Conservation (phyloP, 495 filamentous ascomycete genomes). For the Pyrenula aspistea region DNA sequence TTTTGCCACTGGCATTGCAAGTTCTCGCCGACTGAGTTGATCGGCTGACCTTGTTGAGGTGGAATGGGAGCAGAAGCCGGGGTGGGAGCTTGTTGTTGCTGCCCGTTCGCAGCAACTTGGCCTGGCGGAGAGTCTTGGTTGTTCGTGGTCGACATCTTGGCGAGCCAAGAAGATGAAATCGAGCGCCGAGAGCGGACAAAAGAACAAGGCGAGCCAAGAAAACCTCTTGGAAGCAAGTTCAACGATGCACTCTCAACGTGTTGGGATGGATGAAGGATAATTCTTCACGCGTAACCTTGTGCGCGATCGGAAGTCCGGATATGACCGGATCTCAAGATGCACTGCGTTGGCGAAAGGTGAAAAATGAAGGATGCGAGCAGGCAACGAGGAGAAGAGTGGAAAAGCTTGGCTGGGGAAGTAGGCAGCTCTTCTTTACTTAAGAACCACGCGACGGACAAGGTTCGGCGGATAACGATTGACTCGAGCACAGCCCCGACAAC, state of each 20-base stretch:
- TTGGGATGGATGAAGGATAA: too few relatives aligned
- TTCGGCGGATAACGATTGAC: not conserved
- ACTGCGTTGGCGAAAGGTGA: not conserved
- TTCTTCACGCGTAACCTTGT: too few relatives aligned
- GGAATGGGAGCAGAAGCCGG: not conserved
- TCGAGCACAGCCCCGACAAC: not conserved
- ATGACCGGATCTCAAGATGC: too few relatives aligned
- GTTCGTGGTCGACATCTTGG: not conserved
- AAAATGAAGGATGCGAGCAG: too few relatives aligned
- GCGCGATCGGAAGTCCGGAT: too few relatives aligned
- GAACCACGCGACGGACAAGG: not conserved
- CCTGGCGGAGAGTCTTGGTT: conserved; percentile 10
- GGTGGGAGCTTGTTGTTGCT: conserved; percentile 17
- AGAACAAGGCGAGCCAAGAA: too few relatives aligned
- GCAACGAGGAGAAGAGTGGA: too few relatives aligned
- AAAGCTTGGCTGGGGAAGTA: not conserved
- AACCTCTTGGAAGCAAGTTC: too few relatives aligned
- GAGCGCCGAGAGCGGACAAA: too few relatives aligned
- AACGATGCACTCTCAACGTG: too few relatives aligned
- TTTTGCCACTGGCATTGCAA: conserved; percentile 77
- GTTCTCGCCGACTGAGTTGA: conserved; percentile 30
- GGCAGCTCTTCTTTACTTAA: not conserved
- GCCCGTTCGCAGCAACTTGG: conserved; percentile 8
- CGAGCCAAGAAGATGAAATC: not conserved
- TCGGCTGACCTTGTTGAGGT: not conserved